Evolutionary conservation across 106 monocot species (phyloP), one percentile per base, ranked within the genome.

Genomic region (Phalaenopsis equestris): DNA sequence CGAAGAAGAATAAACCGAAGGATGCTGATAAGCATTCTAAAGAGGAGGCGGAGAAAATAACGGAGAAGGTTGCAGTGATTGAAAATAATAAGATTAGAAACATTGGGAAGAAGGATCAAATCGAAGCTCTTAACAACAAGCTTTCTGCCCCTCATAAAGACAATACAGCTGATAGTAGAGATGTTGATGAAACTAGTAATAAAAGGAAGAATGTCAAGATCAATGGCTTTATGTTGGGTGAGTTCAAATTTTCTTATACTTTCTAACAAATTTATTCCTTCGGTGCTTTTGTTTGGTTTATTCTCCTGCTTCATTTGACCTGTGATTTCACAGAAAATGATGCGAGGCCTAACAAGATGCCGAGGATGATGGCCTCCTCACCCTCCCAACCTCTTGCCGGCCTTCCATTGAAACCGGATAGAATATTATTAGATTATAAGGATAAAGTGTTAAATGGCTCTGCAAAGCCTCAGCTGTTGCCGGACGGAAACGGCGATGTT

Each of bases 141-240:
- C 73, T 83, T 56, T 65, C 74, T 72, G 80, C 80, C 16, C 57
- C 78, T 81, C 75, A 58, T 10, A 77, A 56, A 65, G 79, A 82
- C 18, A 78, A 21, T 41, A 16, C 9, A 11, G 77, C 65, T 3
- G 83, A 78, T 43, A 55, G 23, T 78, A 23, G 39, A 45, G 56
- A 8, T 74, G 39, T 45, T 23, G 82, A 86, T 82, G 91, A 78
- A 79, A 84, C 72, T 2, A 65, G 64, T 82, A 79, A 45, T 24
- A 94, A 88, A 85, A 91, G 83, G 82, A 86, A 87, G 81, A 91
- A 86, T 68, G 70, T 82, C 19, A 77, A 84, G 81, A 84, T 77
- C 19, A 91, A 94, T 81, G 94, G 94, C 8, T 82, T 88, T 79
- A 80, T 84, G 38, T 80, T 82, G 75, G 91, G 94, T 94, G 84